Conservation (phyloP, 768 basidiomycete genomes). For the Tulasnella sp. region DNA sequence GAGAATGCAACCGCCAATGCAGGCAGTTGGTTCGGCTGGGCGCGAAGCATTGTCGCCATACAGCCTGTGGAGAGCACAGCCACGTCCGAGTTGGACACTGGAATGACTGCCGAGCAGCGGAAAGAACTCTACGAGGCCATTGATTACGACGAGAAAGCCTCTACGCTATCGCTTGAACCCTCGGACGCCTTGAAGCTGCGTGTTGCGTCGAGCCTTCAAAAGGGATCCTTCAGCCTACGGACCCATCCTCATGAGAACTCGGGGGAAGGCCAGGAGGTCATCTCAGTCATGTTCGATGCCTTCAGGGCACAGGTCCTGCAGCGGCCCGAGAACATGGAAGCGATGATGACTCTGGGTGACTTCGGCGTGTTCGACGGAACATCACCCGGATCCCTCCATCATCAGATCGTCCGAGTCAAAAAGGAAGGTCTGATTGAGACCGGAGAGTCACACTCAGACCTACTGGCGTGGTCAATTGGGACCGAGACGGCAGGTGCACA, state of each 20-base stretch:
- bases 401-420: constrained; percentile 83
- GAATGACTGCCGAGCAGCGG: constrained; percentile 81
- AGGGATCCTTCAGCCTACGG: constrained; percentile 77
- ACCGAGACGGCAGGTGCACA: neutral
- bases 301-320: constrained; percentile 79
- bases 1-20: constrained; percentile 35
- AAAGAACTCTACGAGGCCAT: constrained; percentile 81
- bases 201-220: constrained; percentile 65
- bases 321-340: constrained; percentile 77
- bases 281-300: constrained; percentile 76
- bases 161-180: constrained; percentile 53
- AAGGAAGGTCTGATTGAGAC: constrained; percentile 25
- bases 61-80: constrained; percentile 30
- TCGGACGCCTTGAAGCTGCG: constrained; percentile 75
- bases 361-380: constrained; percentile 91
- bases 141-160: constrained; percentile 82
- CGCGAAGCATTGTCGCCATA: constrained; percentile 17
- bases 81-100: constrained; percentile 35
- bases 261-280: constrained; percentile 44
- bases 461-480: constrained; percentile 13
- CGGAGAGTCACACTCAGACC: neutral
- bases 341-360: constrained; percentile 70
- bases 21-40: constrained; percentile 27
- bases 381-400: constrained; percentile 62
- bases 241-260: constrained; percentile 52